A percentile compares a stretch with the other conserved stretches of the same genome.
Evolutionary conservation across 1,139 yeast genomes (phyloP).

Genomic region (Hemisphaericaspora lyxosophila): DNA sequence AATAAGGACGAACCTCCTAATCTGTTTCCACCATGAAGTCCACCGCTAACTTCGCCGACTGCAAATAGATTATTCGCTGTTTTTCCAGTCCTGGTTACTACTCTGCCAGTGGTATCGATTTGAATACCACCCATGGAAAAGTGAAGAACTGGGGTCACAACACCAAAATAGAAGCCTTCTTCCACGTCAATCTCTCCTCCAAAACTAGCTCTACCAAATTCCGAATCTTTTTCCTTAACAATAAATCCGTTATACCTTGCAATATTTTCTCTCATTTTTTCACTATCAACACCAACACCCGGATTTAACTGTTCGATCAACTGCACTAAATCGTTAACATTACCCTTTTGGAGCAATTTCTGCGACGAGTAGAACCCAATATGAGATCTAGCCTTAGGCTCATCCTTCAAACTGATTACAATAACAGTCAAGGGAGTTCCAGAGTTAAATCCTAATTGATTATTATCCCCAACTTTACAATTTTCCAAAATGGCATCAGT

Average conservation of each 20-base stretch:
- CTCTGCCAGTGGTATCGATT: conserved; percentile 28
- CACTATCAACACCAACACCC: conserved; percentile 9
- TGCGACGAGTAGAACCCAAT: conserved; percentile 31
- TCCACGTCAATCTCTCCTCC: conserved; percentile 18
- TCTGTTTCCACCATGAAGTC: conserved; percentile 40
- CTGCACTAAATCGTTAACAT: conserved; percentile 19
- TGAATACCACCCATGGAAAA: conserved; percentile 43
- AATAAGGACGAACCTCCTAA: conserved; percentile 39
- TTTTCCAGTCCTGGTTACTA: conserved; percentile 18
- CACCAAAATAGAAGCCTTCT: conserved; percentile 26
- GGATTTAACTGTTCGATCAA: conserved; percentile 18
- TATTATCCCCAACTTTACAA: conserved; percentile 19
- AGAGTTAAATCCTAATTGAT: conserved; percentile 8
- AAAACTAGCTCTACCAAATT: conserved; percentile 22
- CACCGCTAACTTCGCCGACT: conserved; percentile 41
- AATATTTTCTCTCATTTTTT: conserved; percentile 15
- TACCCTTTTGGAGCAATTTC: conserved; percentile 28
- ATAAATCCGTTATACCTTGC: conserved; percentile 15
- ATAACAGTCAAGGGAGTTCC: conserved; percentile 24
- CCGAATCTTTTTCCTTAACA: conserved; percentile 15
- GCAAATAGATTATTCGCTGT: conserved; percentile 30
- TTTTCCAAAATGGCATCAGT: conserved; percentile 25
- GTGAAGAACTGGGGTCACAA: conserved; percentile 40
- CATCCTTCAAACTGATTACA: conserved; percentile 27
- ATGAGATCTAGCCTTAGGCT: conserved; percentile 27